These are phyloP conservation scores for Metroxylon sagu DNA, from an alignment of 176 grass and related monocot genomes.

Conservation along the genomic window DNA sequence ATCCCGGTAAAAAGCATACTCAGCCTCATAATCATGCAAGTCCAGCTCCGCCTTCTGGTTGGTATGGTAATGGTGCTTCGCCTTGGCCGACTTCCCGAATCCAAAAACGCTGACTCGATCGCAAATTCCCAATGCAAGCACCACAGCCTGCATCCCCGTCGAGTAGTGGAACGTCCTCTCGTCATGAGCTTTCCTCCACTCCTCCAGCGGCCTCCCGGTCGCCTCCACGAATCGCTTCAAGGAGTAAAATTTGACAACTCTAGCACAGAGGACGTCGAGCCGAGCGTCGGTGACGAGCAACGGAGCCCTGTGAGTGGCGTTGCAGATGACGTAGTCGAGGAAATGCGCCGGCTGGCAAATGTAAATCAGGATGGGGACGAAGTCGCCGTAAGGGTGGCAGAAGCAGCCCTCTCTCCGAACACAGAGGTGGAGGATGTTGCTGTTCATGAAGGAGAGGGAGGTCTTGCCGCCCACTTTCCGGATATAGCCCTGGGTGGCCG, in stretches of 20 bases:
- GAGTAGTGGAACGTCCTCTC: constrained; percentile 79
- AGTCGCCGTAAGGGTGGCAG: constrained; percentile 80
- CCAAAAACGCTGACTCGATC: constrained; percentile 76
- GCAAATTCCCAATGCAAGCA: constrained; percentile 77
- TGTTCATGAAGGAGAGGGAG: constrained; percentile 82
- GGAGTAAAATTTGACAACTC: constrained; percentile 92
- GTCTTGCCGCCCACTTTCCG: constrained; percentile 66
- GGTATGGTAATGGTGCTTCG: constrained; percentile 92
- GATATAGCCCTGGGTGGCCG: constrained; percentile 41
- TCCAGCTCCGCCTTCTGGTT: constrained; percentile 85
- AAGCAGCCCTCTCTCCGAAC: constrained; percentile 53
- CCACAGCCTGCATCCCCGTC: constrained; percentile 84
- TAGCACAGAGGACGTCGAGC: constrained; percentile 68
- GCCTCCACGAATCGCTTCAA: constrained; percentile 53
- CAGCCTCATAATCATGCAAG: constrained; percentile 90
- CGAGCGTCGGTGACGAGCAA: constrained; percentile 64
- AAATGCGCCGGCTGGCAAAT: constrained; percentile 88
- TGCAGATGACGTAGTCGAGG: constrained; percentile 69
- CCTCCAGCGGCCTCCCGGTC: constrained; percentile 37
- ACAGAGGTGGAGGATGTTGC: constrained; percentile 87
- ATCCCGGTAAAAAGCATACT: constrained; percentile 79
- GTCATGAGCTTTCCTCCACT: constrained; percentile 55
- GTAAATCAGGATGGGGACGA: constrained; percentile 73
- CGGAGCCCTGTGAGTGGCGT: constrained; percentile 44
- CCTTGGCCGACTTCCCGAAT: constrained; percentile 61